Evolutionary conservation across 1,284 basidiomycete genomes (phyloP).

Genomic region (Jaminaea rosea): DNA sequence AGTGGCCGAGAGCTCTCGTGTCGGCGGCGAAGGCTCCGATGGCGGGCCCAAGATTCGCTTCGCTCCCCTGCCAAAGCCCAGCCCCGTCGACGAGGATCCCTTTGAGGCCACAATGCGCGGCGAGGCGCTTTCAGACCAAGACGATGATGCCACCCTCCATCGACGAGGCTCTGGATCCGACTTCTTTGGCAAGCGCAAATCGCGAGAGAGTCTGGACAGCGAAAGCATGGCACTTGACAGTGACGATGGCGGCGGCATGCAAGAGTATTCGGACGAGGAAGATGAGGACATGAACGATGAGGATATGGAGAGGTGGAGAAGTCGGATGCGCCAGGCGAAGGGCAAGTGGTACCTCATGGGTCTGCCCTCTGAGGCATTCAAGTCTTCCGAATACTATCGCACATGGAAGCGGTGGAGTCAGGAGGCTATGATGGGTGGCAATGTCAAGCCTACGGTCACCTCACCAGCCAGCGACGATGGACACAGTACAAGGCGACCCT

Average conservation of each 20-base stretch:
- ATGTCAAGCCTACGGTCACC: too few relatives aligned
- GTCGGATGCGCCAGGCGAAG: constrained; percentile 10
- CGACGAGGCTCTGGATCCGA: too few relatives aligned
- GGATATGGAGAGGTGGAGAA: constrained; percentile 17
- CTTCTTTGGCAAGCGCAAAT: too few relatives aligned
- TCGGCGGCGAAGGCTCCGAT: background rate
- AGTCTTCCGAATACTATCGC: constrained; percentile 19
- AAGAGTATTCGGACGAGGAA: constrained; percentile 12
- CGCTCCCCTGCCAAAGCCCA: constrained; percentile 21
- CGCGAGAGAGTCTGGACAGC: background rate
- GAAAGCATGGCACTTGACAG: background rate
- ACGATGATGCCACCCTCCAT: too few relatives aligned
- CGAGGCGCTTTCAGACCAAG: too few relatives aligned
- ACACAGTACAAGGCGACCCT: background rate
- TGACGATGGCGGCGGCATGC: background rate
- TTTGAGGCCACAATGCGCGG: too few relatives aligned
- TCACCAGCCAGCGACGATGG: too few relatives aligned
- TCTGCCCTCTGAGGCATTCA: constrained; percentile 34
- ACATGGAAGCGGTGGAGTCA: background rate
- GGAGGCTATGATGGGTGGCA: too few relatives aligned
- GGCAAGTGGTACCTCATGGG: constrained; percentile 41
- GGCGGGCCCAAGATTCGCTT: constrained; percentile 15
- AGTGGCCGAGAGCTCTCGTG: background rate
- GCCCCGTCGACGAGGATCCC: background rate
- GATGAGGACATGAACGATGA: too few relatives aligned